Evolutionary conservation across 306 rosid genomes (phyloP).

Genomic region (Gastrolobium bilobum): DNA sequence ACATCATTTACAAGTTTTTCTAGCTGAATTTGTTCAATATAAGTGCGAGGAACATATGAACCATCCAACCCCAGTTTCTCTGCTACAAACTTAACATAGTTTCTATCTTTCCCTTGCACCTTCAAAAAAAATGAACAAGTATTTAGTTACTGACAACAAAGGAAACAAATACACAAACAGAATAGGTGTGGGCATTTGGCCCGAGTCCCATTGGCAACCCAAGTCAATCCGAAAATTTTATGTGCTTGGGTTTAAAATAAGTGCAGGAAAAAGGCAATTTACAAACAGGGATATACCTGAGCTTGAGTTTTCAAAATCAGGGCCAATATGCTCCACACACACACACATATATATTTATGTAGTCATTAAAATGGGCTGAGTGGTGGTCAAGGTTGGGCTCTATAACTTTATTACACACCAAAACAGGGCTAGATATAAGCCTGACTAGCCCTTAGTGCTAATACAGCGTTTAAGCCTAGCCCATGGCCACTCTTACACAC

Average conservation of each 20-base stretch:
- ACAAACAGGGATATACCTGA: constrained; percentile 1
- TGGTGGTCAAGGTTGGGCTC: not conserved
- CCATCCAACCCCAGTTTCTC: constrained; percentile 89
- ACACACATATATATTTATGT: not conserved
- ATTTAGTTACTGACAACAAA: constrained; percentile 32
- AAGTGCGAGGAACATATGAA: constrained; percentile 92
- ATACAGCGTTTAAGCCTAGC: constrained; percentile 23
- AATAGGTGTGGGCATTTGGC: constrained; percentile 13
- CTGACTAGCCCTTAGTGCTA: not conserved
- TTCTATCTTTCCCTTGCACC: constrained; percentile 98
- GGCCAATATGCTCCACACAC: not conserved
- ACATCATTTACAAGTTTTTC: constrained; percentile 98
- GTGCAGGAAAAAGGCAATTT: constrained; percentile 20
- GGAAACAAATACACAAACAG: constrained; percentile 30
- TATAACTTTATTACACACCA: not conserved
- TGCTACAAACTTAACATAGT: constrained; percentile 71
- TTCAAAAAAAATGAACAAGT: constrained; percentile 55
- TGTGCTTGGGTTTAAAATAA: constrained; percentile 18
- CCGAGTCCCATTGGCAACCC: constrained; percentile 14
- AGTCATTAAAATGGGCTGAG: constrained; percentile 9
- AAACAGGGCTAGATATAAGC: not conserved
- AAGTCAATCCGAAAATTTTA: constrained; percentile 28
- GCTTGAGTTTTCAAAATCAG: constrained; percentile 1
- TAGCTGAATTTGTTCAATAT: constrained; percentile 98
- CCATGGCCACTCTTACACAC: not conserved